Base-by-base conservation (phyloP, 164 flowering plant genomes). In the Macadamia tetraphylla region DNA sequence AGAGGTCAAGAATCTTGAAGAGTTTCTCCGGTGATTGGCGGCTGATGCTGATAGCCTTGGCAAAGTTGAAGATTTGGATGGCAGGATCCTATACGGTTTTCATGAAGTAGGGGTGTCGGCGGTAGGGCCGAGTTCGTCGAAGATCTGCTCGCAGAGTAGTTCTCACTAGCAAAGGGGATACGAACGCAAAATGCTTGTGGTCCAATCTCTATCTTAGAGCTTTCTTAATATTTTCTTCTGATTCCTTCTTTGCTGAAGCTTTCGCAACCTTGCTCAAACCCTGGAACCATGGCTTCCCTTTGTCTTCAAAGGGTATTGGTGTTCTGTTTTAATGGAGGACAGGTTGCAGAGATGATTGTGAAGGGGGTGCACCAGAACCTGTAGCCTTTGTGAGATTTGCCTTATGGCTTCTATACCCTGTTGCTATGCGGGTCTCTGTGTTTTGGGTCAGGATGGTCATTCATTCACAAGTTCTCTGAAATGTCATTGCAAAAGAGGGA, bases 141-240 rank as follows among this genome's bases (percentile, higher is more conserved):
- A 23, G 23, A 23, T 23, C 0, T 23, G 23, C 23, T 23, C 23
- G 23, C 23, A 23, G 23, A 23, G 23, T 23, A 23, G 23, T 23
- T 23, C 23, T 23, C 23, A 23, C 23, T 23, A 0, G 23, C 23
- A 23, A 23, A 23, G 23, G 23, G 23, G 23, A 23, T 23, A 23
- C 23, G 23, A 23, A 23, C 23, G 23, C 23, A 23, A 23, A 23
- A 23, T 23, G 23, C 23, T 23, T 23, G 23, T 23, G 98, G 69
- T 94, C 98, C n/a, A 92, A 74, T 43, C 94, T 82, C 46, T 80
- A 76, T 65, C 92, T 80, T 49, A 95, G 81, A 30, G 95, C 85
- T 62, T 87, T 87, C 81, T 86, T 94, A 15, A 83, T 77, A 64
- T 94, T 94, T 56, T 88, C 84, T 60, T 67, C 83, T 0, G 97